Conservation (phyloP, 176 grass and related monocot genomes). For the Hyparrhenia diplandra region DNA sequence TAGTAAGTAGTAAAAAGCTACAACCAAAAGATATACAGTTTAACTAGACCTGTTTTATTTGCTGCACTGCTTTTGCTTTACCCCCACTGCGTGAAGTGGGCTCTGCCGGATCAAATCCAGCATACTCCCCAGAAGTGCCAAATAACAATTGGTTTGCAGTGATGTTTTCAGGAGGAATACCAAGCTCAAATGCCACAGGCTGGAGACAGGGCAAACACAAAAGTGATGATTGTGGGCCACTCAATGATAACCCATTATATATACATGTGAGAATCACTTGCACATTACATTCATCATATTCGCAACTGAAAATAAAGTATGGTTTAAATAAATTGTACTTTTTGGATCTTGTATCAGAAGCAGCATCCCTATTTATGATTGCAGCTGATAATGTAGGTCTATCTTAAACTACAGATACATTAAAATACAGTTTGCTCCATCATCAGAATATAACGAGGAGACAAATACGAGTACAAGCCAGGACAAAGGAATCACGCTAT, state of each 20-base stretch:
- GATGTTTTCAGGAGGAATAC: constrained; percentile 80
- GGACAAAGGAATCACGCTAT: too few species aligned
- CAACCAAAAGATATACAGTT: not conserved
- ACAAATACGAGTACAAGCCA: too few species aligned
- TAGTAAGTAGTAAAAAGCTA: not conserved
- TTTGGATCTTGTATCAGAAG: not conserved
- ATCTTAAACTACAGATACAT: too few species aligned
- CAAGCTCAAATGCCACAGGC: constrained; percentile 81
- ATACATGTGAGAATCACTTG: not conserved
- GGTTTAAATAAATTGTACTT: not conserved
- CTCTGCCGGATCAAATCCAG: constrained; percentile 81
- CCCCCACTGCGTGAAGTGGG: constrained; percentile 84
- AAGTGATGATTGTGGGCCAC: not conserved
- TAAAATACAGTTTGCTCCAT: too few species aligned
- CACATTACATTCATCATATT: too few species aligned
- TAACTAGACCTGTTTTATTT: constrained; percentile 68
- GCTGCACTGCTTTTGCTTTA: constrained; percentile 82
- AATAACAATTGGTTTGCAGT: constrained; percentile 85
- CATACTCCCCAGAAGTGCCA: constrained; percentile 59
- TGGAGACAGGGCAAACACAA: constrained; percentile 24
- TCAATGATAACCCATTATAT: not conserved
- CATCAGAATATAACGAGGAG: too few species aligned
- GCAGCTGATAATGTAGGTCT: too few species aligned
- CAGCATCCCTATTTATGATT: too few species aligned
- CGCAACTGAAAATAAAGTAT: not conserved